Conservation (phyloP, 371 early-diverging fungal genomes). For the Lichtheimia hyalospora region DNA sequence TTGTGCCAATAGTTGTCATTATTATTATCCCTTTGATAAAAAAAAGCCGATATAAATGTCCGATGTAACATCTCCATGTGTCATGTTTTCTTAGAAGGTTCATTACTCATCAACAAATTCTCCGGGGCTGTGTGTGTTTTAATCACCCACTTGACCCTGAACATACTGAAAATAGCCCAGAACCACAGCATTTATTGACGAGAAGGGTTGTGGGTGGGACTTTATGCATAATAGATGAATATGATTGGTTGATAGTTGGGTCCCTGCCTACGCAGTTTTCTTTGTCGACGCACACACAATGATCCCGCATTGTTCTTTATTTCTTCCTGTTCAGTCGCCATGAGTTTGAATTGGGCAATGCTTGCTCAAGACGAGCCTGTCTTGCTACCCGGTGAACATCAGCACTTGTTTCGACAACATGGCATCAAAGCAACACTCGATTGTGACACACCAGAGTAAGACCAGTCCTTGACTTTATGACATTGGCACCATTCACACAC, state of each 20-base stretch:
- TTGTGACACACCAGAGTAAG: slow-evolving; percentile 33
- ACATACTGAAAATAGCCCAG: background rate
- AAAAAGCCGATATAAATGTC: background rate
- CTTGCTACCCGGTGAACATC: slow-evolving; percentile 53
- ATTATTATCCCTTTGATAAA: background rate
- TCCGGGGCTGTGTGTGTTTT: too few relatives aligned
- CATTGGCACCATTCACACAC: too few relatives aligned
- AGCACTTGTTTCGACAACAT: slow-evolving; percentile 33
- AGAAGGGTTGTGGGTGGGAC: background rate
- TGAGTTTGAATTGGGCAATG: slow-evolving; percentile 61
- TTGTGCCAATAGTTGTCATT: background rate
- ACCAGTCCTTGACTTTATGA: background rate
- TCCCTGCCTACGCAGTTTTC: too few relatives aligned
- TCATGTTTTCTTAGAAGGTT: background rate
- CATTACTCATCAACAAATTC: background rate
- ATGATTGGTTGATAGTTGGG: background rate
- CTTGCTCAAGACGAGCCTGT: slow-evolving; percentile 38
- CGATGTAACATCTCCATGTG: background rate
- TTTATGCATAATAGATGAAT: background rate
- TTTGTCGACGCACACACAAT: too few relatives aligned
- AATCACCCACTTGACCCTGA: background rate
- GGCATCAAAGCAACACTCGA: slow-evolving; percentile 35
- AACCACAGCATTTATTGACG: background rate
- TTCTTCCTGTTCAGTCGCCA: slow-evolving; percentile 9
- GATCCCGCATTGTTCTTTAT: background rate